Evolutionary conservation across 768 basidiomycete genomes (phyloP).

Genomic region (Termitomyces sp.): DNA sequence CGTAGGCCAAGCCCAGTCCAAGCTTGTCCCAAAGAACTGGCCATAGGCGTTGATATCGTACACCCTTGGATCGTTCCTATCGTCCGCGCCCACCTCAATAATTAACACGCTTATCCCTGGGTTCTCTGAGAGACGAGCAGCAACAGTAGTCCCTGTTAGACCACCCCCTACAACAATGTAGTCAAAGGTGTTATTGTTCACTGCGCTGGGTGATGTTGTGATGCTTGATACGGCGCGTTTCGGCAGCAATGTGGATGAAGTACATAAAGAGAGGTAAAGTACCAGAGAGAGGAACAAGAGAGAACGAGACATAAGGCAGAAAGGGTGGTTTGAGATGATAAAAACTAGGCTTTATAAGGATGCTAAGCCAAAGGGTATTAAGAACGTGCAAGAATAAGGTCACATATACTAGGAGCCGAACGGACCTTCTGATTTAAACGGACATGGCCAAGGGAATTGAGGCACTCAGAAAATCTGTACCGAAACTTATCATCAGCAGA

Average conservation of each 20-base stretch:
- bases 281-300: neutral
- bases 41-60: conserved; percentile 45
- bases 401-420: neutral
- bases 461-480: neutral
- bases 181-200: conserved; percentile 36
- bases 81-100: conserved; percentile 49
- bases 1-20: conserved; percentile 48
- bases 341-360: neutral
- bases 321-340: neutral
- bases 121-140: conserved; percentile 45
- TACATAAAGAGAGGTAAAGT: neutral
- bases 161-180: conserved; percentile 46
- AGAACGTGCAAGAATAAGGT: neutral
- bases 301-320: neutral
- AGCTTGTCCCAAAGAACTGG: conserved; percentile 36
- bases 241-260: conserved; percentile 15
- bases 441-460: neutral
- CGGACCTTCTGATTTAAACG: neutral
- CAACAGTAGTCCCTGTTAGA: conserved; percentile 46
- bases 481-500: neutral
- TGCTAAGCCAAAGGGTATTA: neutral
- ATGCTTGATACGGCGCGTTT: conserved; percentile 29
- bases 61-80: conserved; percentile 38
- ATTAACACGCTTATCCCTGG: conserved; percentile 39
- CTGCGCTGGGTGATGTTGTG: conserved; percentile 27